Evolutionary conservation across 2,329 filamentous ascomycete genomes (phyloP).

Genomic region (Colletotrichum endophyticum): DNA sequence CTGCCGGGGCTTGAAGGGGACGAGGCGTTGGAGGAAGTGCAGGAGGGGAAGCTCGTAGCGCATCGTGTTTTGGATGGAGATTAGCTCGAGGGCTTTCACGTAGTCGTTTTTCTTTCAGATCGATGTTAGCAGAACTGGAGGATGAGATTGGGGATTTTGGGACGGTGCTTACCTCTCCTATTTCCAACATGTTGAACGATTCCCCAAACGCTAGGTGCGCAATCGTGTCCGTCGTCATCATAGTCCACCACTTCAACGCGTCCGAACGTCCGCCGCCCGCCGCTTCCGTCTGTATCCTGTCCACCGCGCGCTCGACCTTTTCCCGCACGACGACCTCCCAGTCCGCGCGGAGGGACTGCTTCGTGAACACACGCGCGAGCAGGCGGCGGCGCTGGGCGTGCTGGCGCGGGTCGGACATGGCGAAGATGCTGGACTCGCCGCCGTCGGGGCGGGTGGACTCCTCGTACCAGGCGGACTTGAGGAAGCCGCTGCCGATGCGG

Average conservation of each 20-base stretch:
- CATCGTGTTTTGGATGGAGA: neutral
- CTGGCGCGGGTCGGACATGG: conserved; percentile 1
- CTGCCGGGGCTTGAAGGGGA: neutral
- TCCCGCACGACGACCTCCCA: conserved; percentile 36
- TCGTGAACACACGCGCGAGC: conserved; percentile 45
- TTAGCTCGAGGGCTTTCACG: neutral
- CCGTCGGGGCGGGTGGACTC: neutral
- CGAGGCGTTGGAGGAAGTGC: neutral
- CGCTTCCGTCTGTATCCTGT: conserved; percentile 48
- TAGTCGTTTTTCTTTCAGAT: neutral
- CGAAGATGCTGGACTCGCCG: conserved; percentile 6
- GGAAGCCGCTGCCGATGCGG: conserved; percentile 4
- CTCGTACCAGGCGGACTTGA: conserved; percentile 6
- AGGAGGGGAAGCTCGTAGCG: neutral
- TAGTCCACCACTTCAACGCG: conserved; percentile 58
- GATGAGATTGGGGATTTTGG: neutral
- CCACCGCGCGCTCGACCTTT: conserved; percentile 42
- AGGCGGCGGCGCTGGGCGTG: conserved; percentile 35
- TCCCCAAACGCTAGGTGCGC: conserved; percentile 59
- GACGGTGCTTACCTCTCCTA: neutral
- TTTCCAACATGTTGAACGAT: conserved; percentile 56
- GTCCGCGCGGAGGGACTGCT: conserved; percentile 33
- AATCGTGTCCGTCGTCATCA: conserved; percentile 60
- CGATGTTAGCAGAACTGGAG: neutral
- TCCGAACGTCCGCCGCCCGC: conserved; percentile 40